Base-by-base conservation (phyloP, 2,329 filamentous ascomycete species). In the Neophaeococcomyces aloes region DNA sequence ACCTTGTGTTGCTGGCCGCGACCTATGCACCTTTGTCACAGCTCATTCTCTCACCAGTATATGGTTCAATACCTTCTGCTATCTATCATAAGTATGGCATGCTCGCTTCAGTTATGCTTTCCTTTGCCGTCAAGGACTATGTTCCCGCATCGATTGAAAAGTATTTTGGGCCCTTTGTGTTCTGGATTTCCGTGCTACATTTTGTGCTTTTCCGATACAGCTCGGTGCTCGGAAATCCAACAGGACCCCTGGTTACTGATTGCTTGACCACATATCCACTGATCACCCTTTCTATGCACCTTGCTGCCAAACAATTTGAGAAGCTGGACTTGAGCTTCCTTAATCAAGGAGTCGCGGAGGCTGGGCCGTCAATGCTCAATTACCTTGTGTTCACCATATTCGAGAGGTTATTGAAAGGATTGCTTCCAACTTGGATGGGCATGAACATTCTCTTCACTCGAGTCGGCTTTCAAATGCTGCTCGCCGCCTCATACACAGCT, bases 11-110 rank as follows among this genome's bases (percentile, higher is more conserved):
- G 17, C 57, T 69, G 17, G 57, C 61, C 14, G 65, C 64, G 1
- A 56, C 60, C 27, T 68, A 61, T 48, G 65, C 66, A 4, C 60
- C 61, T 25, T 53, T 67, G 18, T 68, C 65, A 27, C 78, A 86
- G 58, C 70, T 87, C 49, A 80, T 76, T 30, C 70, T 96, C 27
- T 84, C 86, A 15, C 91, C 91, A 2, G 83, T 93, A 8, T 96
- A 93, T 63, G 91, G 91, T 41, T 79, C 81, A 13, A 84, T 94
- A 29, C 84, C 89, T 1, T 71, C 86, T 1, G 74, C 76, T 1
- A 69, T 81, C 52, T 83, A 81, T 61, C 89, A 95, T 60, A 66
- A 71, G 40, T 74, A 75, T 58, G 72, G 79, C 48, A 67, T 86
- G 49, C 78, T 78, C 54, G 66, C 75, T 3, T 79, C 77, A 21